These are phyloP conservation scores for Sphaerostilbella broomeana DNA, from an alignment of 2,329 filamentous ascomycete species.

Conservation along the genomic window DNA sequence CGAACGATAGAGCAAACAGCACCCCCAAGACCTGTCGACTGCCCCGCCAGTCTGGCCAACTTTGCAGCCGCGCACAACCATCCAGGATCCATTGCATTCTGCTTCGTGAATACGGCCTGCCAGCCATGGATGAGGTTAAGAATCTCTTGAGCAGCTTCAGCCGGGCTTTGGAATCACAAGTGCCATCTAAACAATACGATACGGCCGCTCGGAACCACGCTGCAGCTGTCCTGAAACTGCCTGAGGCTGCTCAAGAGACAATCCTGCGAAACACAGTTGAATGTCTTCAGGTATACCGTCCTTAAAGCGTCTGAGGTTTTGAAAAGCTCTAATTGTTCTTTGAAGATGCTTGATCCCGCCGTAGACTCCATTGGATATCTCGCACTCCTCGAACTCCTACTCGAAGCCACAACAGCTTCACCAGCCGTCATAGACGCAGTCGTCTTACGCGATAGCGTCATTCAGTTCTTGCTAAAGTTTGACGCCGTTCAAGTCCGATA, in stretches of 20 bases:
- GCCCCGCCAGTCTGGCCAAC: not conserved
- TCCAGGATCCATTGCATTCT: not conserved
- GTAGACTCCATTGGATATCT: slow-evolving; percentile 47
- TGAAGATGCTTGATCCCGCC: slow-evolving; percentile 40
- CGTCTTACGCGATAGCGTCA: slow-evolving; percentile 34
- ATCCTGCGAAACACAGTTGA: slow-evolving; percentile 29
- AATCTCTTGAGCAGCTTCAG: slow-evolving; percentile 37
- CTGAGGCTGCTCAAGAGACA: slow-evolving; percentile 26
- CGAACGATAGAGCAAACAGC: slow-evolving; percentile 1
- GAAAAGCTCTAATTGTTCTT: not conserved
- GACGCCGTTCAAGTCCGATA: slow-evolving; percentile 48
- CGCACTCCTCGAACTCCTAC: slow-evolving; percentile 37
- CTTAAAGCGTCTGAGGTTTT: too few relatives aligned
- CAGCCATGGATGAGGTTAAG: slow-evolving; percentile 26
- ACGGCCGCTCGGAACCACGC: slow-evolving; percentile 32
- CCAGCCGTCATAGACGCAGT: slow-evolving; percentile 25
- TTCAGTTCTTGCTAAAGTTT: slow-evolving; percentile 42
- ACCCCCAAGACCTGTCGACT: not conserved
- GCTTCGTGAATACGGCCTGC: not conserved
- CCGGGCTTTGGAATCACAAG: slow-evolving; percentile 21
- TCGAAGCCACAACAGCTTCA: slow-evolving; percentile 21
- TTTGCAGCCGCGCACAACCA: not conserved
- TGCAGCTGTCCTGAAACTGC: slow-evolving; percentile 30
- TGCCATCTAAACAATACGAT: slow-evolving; percentile 34
- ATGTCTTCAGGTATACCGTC: slow-evolving; percentile 34